Evolutionary conservation across 106 monocot species (phyloP).

Genomic region (Acorus gramineus): DNA sequence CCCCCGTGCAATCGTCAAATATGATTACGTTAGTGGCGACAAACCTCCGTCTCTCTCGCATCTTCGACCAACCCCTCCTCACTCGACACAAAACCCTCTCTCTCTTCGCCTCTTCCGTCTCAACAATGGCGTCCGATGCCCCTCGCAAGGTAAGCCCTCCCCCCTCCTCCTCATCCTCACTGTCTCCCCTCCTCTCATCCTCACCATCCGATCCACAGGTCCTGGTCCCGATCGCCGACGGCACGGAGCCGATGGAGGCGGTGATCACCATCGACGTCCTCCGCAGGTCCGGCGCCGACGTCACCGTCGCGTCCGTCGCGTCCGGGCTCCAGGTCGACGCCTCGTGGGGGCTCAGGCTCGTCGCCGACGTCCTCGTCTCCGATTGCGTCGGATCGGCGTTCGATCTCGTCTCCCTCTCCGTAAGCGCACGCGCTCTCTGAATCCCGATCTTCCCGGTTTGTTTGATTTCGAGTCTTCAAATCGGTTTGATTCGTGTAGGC

Average conservation of each 20-base stretch:
- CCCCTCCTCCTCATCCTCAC: not conserved
- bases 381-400: conserved; percentile 31
- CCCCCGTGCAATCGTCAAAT: conserved; percentile 9
- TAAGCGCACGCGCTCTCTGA: conserved; percentile 16
- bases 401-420: conserved; percentile 38
- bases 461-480: not conserved
- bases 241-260: conserved; percentile 96
- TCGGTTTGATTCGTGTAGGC: conserved; percentile 28
- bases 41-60: not conserved
- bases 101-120: not conserved
- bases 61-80: not conserved
- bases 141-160: not conserved
- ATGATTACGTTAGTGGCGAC: not conserved
- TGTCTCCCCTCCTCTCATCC: not conserved
- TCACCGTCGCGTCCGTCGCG: conserved; percentile 71
- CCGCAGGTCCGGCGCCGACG: conserved; percentile 73
- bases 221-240: conserved; percentile 65
- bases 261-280: conserved; percentile 74
- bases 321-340: conserved; percentile 34
- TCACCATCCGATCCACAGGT: conserved; percentile 21
- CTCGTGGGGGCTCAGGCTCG: conserved; percentile 59
- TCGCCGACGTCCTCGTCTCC: conserved; percentile 66
- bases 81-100: not conserved
- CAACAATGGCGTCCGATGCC: not conserved
- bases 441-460: conserved; percentile 12